phyloP scores from a whole-genome alignment of 208 protist genomes.

The Crithidia bombi region DNA sequence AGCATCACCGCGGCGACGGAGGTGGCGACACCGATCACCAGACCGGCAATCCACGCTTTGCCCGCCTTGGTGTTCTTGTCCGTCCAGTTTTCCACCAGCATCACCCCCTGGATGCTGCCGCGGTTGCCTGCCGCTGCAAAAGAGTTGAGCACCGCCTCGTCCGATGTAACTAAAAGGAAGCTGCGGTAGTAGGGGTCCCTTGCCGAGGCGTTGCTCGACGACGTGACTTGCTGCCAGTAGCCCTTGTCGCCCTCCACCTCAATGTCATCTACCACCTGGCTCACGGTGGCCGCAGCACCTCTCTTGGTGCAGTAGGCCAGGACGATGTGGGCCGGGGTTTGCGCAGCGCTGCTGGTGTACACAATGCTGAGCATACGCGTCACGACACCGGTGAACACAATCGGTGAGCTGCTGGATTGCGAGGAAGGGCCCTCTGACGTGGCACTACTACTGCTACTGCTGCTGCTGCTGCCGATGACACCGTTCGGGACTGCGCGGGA shows the following conservation, averaged over 20 bases:
- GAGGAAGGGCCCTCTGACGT: constrained; percentile 7
- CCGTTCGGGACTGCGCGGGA: no score
- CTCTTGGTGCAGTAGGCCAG: not conserved
- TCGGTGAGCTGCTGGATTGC: not conserved
- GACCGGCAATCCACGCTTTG: constrained; percentile 20
- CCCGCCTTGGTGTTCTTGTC: constrained; percentile 1
- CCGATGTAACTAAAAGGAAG: constrained; percentile 20
- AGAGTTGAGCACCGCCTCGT: not conserved
- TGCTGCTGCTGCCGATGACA: constrained; percentile 1
- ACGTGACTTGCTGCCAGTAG: constrained; percentile 7
- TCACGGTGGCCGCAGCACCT: not conserved
- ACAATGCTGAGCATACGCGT: constrained; percentile 10
- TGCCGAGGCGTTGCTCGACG: not conserved
- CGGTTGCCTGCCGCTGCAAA: constrained; percentile 13
- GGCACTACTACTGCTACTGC: constrained; percentile 3
- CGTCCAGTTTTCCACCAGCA: constrained; percentile 10
- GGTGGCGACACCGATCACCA: constrained; percentile 16
- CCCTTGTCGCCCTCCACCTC: not conserved
- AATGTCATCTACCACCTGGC: not conserved
- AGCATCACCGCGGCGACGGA: constrained; percentile 2
- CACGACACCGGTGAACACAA: not conserved
- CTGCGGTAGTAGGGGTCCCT: constrained; percentile 16
- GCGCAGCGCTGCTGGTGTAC: not conserved
- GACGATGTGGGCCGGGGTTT: not conserved
- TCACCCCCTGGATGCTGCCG: constrained; percentile 5